Conservation (phyloP, 495 filamentous ascomycete genomes). For the Aspergillus saccharolyticus region DNA sequence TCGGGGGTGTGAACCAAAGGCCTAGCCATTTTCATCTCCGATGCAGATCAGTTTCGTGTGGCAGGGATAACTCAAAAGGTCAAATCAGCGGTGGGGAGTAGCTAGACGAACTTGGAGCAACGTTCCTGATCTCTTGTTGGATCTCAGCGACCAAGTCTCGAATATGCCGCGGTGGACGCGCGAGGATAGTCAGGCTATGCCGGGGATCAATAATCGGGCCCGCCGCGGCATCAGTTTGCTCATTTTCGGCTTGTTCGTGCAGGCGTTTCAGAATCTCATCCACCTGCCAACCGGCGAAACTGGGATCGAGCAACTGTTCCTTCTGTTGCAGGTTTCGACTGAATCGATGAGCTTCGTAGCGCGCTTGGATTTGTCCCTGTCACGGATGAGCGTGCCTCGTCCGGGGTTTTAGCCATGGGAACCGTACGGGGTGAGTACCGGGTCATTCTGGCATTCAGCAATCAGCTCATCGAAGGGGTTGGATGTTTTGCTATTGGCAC, state of each 20-base stretch:
- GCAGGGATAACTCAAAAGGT: neutral
- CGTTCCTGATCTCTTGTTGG: slow-evolving; percentile 57
- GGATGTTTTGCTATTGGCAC: slow-evolving; percentile 11
- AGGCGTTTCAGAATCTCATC: slow-evolving; percentile 72
- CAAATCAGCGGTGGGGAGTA: neutral
- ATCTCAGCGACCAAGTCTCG: slow-evolving; percentile 59
- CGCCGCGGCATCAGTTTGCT: slow-evolving; percentile 13
- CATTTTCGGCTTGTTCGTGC: slow-evolving; percentile 14
- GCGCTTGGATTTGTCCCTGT: slow-evolving; percentile 63
- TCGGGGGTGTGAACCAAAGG: slow-evolving; percentile 77
- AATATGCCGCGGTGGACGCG: slow-evolving; percentile 68
- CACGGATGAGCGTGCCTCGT: neutral
- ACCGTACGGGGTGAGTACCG: slow-evolving; percentile 40
- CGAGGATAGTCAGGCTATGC: slow-evolving; percentile 83
- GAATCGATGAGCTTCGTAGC: slow-evolving; percentile 67
- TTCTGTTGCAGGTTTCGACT: slow-evolving; percentile 68
- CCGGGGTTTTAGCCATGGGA: neutral
- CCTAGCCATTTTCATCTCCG: slow-evolving; percentile 35
- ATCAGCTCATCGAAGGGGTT: slow-evolving; percentile 81
- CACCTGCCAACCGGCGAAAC: slow-evolving; percentile 66
- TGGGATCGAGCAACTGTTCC: slow-evolving; percentile 57
- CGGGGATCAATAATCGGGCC: slow-evolving; percentile 59
- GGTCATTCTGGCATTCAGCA: slow-evolving; percentile 49
- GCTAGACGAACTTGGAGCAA: slow-evolving; percentile 60
- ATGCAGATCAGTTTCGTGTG: neutral